Evolutionary conservation across 148 eudicot genomes (phyloP).

Genomic region (Vaccinium vitisidaea): DNA sequence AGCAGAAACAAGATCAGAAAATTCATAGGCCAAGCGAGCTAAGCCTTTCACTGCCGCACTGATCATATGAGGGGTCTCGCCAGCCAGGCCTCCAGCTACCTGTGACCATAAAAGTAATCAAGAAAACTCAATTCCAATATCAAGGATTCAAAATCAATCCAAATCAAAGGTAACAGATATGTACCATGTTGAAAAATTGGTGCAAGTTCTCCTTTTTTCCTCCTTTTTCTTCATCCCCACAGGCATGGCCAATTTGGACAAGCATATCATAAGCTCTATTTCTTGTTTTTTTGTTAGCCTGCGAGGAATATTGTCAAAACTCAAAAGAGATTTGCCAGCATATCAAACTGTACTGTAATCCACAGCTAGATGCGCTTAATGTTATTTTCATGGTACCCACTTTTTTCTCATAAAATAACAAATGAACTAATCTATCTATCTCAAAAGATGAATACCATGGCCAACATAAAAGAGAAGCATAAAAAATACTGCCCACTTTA

Average conservation of each 20-base stretch:
- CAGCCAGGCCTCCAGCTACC: constrained; percentile 91
- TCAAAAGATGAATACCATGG: not conserved
- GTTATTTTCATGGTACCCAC: not conserved
- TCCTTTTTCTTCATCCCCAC: constrained; percentile 71
- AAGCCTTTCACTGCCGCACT: constrained; percentile 96
- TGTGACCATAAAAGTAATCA: constrained; percentile 21
- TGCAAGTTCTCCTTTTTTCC: constrained; percentile 66
- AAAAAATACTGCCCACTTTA: not conserved
- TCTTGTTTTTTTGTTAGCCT: constrained; percentile 92
- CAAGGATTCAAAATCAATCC: not conserved
- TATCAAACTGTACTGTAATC: not conserved
- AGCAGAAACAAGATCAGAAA: constrained; percentile 78
- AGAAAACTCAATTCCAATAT: not conserved
- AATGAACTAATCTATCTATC: not conserved
- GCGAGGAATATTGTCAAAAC: constrained; percentile 17
- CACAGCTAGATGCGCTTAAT: not conserved
- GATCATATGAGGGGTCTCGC: constrained; percentile 89
- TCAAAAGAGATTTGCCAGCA: constrained; percentile 12
- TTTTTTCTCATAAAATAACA: not conserved
- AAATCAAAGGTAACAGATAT: not conserved
- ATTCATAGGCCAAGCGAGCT: constrained; percentile 97
- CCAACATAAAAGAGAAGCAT: not conserved
- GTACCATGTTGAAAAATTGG: constrained; percentile 76
- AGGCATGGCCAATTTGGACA: constrained; percentile 92
- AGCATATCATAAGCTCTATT: constrained; percentile 91